These are phyloP conservation scores for Pestalotiopsis sp. DNA, from an alignment of 2,329 filamentous ascomycete species.

Conservation along the genomic window DNA sequence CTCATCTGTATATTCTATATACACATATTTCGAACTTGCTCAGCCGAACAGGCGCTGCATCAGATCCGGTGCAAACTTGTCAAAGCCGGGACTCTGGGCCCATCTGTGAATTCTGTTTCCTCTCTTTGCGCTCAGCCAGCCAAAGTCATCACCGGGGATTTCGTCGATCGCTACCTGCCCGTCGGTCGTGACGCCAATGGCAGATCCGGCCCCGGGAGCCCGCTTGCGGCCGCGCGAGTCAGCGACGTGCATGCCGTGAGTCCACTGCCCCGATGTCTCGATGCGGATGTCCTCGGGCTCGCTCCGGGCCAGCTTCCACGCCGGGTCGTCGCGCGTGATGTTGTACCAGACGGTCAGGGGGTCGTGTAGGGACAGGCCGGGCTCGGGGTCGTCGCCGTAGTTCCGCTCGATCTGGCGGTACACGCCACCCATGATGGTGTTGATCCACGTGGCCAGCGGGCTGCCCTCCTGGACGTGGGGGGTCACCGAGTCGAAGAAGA, in stretches of 20 bases:
- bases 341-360: slow-evolving; percentile 81
- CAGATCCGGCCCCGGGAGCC: slow-evolving; percentile 42
- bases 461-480: slow-evolving; percentile 63
- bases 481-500: slow-evolving; percentile 60
- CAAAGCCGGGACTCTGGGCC: slow-evolving; percentile 68
- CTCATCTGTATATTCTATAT: not conserved
- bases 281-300: slow-evolving; percentile 82
- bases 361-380: slow-evolving; percentile 73
- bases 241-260: slow-evolving; percentile 84
- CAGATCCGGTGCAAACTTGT: slow-evolving; percentile 67
- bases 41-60: slow-evolving; percentile 68
- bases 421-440: slow-evolving; percentile 71
- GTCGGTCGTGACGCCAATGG: slow-evolving; percentile 38
- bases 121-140: slow-evolving; percentile 73
- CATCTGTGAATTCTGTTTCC: slow-evolving; percentile 84
- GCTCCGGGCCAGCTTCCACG: slow-evolving; percentile 56
- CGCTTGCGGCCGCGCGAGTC: slow-evolving; percentile 70
- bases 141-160: slow-evolving; percentile 71
- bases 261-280: slow-evolving; percentile 93
- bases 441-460: slow-evolving; percentile 74
- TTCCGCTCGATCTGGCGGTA: slow-evolving; percentile 71
- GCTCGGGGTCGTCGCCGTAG: slow-evolving; percentile 58
- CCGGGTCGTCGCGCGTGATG: slow-evolving; percentile 60
- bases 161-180: slow-evolving; percentile 45
- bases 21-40: slow-evolving; percentile 4